Base-by-base conservation (phyloP, 2,329 filamentous ascomycete genomes). In the Chalara sp. region DNA sequence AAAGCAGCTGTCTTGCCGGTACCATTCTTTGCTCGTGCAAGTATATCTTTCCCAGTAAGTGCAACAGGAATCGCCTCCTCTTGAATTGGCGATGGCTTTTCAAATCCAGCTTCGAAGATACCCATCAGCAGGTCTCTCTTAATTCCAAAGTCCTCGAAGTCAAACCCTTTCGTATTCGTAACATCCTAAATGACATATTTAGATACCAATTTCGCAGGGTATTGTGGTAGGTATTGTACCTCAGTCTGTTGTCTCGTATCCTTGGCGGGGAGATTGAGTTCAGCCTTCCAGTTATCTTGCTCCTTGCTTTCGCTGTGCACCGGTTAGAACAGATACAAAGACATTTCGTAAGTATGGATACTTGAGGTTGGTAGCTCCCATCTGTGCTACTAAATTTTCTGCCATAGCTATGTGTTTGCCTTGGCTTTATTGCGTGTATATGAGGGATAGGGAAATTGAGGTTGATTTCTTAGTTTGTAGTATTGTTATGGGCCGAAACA, bases 1-100 rank as follows among this genome's bases (percentile, higher is more conserved):
- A 97, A 99, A 56, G 95, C 95, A 29, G 92, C 93, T 7, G 93
- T 99, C 76, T 99, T 99, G 67, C 93, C 93, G 37, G 93, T 99
- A 57, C 93, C 93, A 70, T 99, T 99, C 77, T 99, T 99, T 59
- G 93, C 93, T 71, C 93, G 83, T 53, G 93, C 93, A 58, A 99
- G 80, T 63, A 99, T 91, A 67, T 99, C 93, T 72, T 92, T 83
- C 51, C 93, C 93, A 45, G 92, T 95, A 51, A 99, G 79, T 47
- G 93, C 93, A 59, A 99, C 92, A 45, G 93, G 93, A 65, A 99
- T 96, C 50, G 93, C 90, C 74, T 97, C 93, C 84, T 99, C 93
- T 81, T 99, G 93, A 63, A 99, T 99, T 8, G 93, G 93, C 51
- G 93, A 99, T 12, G 93, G 93, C 73, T 95, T 96, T 70, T 99